phyloP scores from a whole-genome alignment of 163 green algal species.

The Chloromonas sp. region DNA sequence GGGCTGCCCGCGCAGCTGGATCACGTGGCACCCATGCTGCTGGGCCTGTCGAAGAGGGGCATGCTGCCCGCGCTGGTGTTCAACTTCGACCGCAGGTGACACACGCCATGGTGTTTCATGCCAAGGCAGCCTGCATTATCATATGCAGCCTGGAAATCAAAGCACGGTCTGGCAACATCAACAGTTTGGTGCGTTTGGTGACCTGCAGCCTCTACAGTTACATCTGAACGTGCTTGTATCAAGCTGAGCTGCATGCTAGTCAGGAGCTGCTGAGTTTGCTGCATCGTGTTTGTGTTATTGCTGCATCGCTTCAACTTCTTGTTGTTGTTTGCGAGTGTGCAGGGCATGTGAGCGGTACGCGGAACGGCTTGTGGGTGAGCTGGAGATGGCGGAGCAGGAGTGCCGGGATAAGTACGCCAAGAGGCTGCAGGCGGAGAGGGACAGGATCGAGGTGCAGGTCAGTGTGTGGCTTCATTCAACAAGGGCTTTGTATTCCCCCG shows the following conservation, averaged over 20 bases:
- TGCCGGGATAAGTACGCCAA: constrained; percentile 1
- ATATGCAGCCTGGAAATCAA: no score
- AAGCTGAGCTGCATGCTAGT: no score
- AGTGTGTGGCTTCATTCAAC: background rate
- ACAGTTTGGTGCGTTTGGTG: no score
- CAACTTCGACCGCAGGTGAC: constrained; percentile 6
- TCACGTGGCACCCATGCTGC: constrained; percentile 30
- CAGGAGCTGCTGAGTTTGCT: no score
- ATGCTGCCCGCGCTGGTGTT: constrained; percentile 44
- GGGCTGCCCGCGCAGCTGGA: background rate
- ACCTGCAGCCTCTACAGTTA: no score
- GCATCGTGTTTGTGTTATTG: no score
- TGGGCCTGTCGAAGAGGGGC: constrained; percentile 17
- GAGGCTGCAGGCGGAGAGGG: background rate
- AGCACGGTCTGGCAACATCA: no score
- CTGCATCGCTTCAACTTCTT: no score
- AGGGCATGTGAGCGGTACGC: constrained; percentile 13
- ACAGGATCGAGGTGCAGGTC: background rate
- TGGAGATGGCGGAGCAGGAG: constrained; percentile 15
- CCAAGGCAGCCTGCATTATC: no score
- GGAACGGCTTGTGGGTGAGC: constrained; percentile 5
- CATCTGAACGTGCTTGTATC: no score
- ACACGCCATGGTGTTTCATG: no score
- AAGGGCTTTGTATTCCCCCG: no score
- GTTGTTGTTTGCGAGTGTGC: background rate